Evolutionary conservation across 2,329 filamentous ascomycete genomes (phyloP).

Genomic region (Emericellopsis atlantica): DNA sequence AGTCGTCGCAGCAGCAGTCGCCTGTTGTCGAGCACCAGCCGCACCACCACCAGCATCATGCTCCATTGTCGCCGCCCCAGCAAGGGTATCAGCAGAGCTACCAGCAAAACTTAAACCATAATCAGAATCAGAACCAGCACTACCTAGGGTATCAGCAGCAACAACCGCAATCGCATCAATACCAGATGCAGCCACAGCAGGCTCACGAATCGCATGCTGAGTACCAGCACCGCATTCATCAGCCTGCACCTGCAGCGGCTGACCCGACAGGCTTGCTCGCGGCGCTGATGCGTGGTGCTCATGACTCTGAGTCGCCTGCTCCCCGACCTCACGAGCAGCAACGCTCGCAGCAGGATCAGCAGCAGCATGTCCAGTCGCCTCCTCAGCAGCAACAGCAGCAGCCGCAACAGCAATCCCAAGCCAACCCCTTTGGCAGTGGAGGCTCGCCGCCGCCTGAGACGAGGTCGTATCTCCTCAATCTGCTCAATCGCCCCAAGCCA

Average conservation of each 20-base stretch:
- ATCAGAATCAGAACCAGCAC: slow-evolving; percentile 7
- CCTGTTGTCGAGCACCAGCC: slow-evolving; percentile 5
- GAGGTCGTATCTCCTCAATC: slow-evolving; percentile 72
- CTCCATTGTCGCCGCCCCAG: slow-evolving; percentile 5
- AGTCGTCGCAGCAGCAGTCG: slow-evolving; percentile 5
- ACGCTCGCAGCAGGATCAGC: slow-evolving; percentile 8
- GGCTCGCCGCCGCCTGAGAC: slow-evolving; percentile 53
- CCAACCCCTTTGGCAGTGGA: slow-evolving; percentile 26
- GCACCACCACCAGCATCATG: slow-evolving; percentile 6
- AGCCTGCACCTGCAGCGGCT: slow-evolving; percentile 41
- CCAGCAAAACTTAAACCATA: slow-evolving; percentile 5
- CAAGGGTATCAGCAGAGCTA: slow-evolving; percentile 6
- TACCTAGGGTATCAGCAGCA: slow-evolving; percentile 6
- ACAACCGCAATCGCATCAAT: slow-evolving; percentile 7
- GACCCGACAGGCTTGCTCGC: slow-evolving; percentile 46
- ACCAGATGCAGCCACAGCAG: slow-evolving; percentile 3
- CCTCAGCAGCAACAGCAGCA: slow-evolving; percentile 8
- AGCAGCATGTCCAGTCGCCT: slow-evolving; percentile 12
- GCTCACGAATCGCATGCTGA: slow-evolving; percentile 7
- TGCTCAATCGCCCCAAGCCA: slow-evolving; percentile 70
- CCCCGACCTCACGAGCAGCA: slow-evolving; percentile 1
- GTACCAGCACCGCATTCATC: slow-evolving; percentile 32
- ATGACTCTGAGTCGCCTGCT: slow-evolving; percentile 26
- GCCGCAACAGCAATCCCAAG: slow-evolving; percentile 8
- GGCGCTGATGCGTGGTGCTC: slow-evolving; percentile 45